Base-by-base conservation (phyloP, 371 early-diverging fungal species). In the Mortierella sp. region DNA sequence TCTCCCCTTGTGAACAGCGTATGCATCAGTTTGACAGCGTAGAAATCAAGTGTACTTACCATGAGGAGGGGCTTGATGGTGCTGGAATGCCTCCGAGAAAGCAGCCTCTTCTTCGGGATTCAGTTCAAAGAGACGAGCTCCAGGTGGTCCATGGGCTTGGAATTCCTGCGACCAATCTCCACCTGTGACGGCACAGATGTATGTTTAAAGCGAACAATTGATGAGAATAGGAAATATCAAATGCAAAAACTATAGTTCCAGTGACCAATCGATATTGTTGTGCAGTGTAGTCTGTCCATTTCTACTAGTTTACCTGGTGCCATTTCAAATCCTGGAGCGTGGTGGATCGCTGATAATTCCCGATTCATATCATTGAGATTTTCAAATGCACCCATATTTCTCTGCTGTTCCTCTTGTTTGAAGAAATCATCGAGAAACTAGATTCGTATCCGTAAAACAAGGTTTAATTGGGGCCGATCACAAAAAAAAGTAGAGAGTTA, bases 351-450 rank as follows among this genome's bases (percentile, higher is more conserved):
- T 37, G 87, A 85, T 66, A 90, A 68, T 59, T 88, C 89, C 61
- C 86, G 82, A 22, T 80, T 85, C 56, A 89, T 81, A 31, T 85
- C 87, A 28, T 86, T 84, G 59, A 90, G 88, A 59, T 86, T n/a
- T n/a, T n/a, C 84, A 70, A 90, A 89, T 45, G 66, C 62, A 19
- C 79, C 63, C 54, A 72, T 69, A 40, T 66, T 70, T 54, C 75
- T 76, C 37, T 64, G 72, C 55, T 79, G 68, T 58, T 86, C 85
- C 54, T 89, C 86, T 58, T 88, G 87, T 23, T 85, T 85, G 72
- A 89, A 89, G 70, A 91, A 91, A 58, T 89, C 90, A 56, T 89
- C 78, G 28, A 89, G 75, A 79, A 91, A 84, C 84, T 84, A 62
- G 31, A 61, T 13, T 4, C 22, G 31, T 31, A 6, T 23, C 19